A percentile compares a stretch with the other conserved stretches of the same genome.
These are phyloP conservation scores for Clathrus columnatus DNA, from an alignment of 768 basidiomycete genomes.

Conservation along the genomic window DNA sequence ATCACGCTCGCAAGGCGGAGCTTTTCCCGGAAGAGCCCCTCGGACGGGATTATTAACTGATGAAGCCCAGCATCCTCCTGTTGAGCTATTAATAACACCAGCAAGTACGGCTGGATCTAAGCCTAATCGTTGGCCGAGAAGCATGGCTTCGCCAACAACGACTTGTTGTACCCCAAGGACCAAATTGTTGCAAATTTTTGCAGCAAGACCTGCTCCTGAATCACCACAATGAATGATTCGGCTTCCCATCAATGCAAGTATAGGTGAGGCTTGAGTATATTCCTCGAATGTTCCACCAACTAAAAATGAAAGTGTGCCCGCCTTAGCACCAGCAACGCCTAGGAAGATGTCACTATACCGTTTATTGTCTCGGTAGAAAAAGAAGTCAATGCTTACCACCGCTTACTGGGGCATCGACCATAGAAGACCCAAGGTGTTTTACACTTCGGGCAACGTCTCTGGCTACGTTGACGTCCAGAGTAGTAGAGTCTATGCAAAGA, in stretches of 20 bases:
- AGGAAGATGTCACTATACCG: constrained; percentile 9
- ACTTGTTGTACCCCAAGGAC: constrained; percentile 67
- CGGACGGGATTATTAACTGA: constrained; percentile 86
- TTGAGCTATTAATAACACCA: constrained; percentile 77
- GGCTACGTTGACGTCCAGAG: constrained; percentile 73
- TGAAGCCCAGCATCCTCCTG: constrained; percentile 76
- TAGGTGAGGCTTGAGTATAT: constrained; percentile 48
- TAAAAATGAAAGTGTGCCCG: constrained; percentile 84
- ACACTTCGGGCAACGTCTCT: constrained; percentile 53
- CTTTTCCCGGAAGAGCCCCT: constrained; percentile 55
- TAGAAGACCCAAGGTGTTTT: constrained; percentile 46
- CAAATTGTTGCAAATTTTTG: constrained; percentile 89
- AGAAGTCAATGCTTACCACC: constrained; percentile 50
- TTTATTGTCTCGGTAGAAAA: constrained; percentile 2
- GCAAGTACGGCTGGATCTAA: constrained; percentile 69
- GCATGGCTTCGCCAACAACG: constrained; percentile 83
- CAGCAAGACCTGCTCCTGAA: constrained; percentile 73
- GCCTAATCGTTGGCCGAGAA: constrained; percentile 76
- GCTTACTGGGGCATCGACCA: constrained; percentile 93
- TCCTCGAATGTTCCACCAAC: constrained; percentile 66
- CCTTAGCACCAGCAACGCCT: constrained; percentile 84
- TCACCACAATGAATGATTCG: constrained; percentile 77
- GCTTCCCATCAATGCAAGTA: constrained; percentile 67
- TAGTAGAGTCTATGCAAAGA: constrained; percentile 84
- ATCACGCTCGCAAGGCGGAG: constrained; percentile 73